Conservation (phyloP, 2,329 filamentous ascomycete species). For the Blastomyces percursus region DNA sequence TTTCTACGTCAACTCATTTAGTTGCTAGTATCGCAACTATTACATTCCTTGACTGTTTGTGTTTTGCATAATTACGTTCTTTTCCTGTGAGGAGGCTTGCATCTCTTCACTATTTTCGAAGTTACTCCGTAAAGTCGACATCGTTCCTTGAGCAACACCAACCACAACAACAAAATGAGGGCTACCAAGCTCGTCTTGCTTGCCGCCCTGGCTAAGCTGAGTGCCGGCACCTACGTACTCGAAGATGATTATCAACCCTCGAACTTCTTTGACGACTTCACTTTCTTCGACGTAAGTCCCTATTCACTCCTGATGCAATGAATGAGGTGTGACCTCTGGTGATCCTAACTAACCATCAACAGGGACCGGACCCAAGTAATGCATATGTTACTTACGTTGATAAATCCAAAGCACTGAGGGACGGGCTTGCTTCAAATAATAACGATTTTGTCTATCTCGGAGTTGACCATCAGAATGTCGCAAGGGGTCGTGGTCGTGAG, state of each 20-base stretch:
- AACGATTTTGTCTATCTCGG: slow-evolving; percentile 55
- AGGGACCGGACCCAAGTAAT: slow-evolving; percentile 54
- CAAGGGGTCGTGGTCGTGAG: slow-evolving; percentile 49
- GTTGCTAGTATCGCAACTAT: not conserved
- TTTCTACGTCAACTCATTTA: not conserved
- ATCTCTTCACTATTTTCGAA: slow-evolving; percentile 10
- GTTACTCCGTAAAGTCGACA: slow-evolving; percentile 6
- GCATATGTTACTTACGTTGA: slow-evolving; percentile 63
- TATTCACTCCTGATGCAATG: not conserved
- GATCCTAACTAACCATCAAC: not conserved
- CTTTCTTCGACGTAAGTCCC: slow-evolving; percentile 39
- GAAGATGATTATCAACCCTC: slow-evolving; percentile 14
- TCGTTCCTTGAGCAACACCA: not conserved
- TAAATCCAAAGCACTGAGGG: slow-evolving; percentile 45
- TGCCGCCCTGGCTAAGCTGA: slow-evolving; percentile 38
- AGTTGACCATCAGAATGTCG: slow-evolving; percentile 50
- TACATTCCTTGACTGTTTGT: not conserved
- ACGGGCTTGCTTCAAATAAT: slow-evolving; percentile 48
- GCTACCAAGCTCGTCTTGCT: slow-evolving; percentile 32
- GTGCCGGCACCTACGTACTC: slow-evolving; percentile 11
- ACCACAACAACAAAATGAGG: slow-evolving; percentile 9
- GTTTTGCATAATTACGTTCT: not conserved
- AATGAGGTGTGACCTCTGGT: not conserved
- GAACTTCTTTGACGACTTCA: slow-evolving; percentile 43
- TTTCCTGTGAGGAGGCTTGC: not conserved